Conservation (phyloP, 495 filamentous ascomycete species). For the Podospora didyma region DNA sequence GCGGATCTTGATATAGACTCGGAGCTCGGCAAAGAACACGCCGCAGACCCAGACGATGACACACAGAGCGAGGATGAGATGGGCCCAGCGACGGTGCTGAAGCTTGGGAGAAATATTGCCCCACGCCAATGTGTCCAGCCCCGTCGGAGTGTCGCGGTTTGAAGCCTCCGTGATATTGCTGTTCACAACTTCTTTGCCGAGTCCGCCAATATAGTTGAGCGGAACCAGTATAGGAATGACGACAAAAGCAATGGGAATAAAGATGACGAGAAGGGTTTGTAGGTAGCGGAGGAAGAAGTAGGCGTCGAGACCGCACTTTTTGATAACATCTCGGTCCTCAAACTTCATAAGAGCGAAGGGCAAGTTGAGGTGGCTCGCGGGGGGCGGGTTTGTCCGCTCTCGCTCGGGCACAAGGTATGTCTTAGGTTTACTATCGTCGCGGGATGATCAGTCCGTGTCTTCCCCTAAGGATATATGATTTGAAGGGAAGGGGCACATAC, state of each 20-base stretch:
- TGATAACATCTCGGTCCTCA: conserved; percentile 81
- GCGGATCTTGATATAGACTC: conserved; percentile 88
- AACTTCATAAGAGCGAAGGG: conserved; percentile 69
- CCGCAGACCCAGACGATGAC: conserved; percentile 81
- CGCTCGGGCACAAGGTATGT: conserved; percentile 88
- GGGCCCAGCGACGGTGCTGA: conserved; percentile 80
- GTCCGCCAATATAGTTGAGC: conserved; percentile 72
- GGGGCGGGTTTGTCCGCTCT: conserved; percentile 71
- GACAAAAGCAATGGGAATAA: conserved; percentile 71
- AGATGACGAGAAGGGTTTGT: conserved; percentile 89
- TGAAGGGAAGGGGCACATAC: conserved; percentile 45
- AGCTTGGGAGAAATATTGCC: conserved; percentile 76
- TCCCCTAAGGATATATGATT: not conserved
- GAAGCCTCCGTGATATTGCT: conserved; percentile 19
- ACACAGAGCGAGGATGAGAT: conserved; percentile 75
- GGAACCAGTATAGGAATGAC: conserved; percentile 85
- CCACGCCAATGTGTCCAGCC: conserved; percentile 81
- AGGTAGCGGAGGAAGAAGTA: conserved; percentile 98
- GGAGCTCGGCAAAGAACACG: conserved; percentile 82
- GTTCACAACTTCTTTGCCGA: conserved; percentile 50
- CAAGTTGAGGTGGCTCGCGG: conserved; percentile 66
- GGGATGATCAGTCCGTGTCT: not conserved
- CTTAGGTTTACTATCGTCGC: conserved; percentile 62
- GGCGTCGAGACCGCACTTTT: conserved; percentile 92
- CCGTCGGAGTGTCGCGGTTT: conserved; percentile 35